phyloP scores from a whole-genome alignment of 1,139 yeast genomes.

The Diutina mesorugosa region DNA sequence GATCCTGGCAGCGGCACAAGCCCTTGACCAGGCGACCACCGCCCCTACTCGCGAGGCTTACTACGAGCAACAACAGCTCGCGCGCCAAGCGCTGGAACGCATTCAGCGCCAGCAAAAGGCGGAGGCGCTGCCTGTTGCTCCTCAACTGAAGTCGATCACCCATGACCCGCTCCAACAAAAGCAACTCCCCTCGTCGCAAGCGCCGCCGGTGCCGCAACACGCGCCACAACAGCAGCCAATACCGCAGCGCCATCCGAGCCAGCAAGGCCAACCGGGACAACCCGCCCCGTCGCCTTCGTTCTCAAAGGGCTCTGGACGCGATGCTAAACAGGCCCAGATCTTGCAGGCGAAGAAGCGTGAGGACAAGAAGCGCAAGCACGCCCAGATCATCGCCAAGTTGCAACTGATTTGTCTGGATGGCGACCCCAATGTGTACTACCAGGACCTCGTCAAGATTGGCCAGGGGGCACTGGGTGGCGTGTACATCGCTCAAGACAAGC shows the following conservation, averaged over 20 bases:
- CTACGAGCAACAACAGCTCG: not conserved
- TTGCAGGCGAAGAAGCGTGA: conserved; percentile 61
- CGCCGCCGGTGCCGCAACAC: conserved; percentile 4
- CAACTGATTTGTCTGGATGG: conserved; percentile 73
- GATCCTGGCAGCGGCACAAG: not conserved
- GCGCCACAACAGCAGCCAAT: conserved; percentile 5
- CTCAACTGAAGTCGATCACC: not conserved
- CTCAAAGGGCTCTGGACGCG: conserved; percentile 30
- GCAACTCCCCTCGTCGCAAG: conserved; percentile 3
- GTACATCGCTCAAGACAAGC: conserved; percentile 65
- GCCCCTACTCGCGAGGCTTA: conserved; percentile 7
- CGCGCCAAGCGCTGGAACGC: not conserved
- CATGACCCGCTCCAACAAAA: not conserved
- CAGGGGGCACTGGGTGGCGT: conserved; percentile 99
- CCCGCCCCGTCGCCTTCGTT: not conserved
- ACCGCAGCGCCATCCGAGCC: not conserved
- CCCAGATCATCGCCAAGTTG: conserved; percentile 57
- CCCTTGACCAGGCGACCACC: conserved; percentile 6
- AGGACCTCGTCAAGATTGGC: conserved; percentile 70
- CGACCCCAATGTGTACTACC: conserved; percentile 70
- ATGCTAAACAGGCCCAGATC: conserved; percentile 43
- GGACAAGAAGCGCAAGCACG: conserved; percentile 55
- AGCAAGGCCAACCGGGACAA: conserved; percentile 3
- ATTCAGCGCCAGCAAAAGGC: not conserved
- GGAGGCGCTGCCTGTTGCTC: not conserved